Base-by-base conservation (phyloP, 1,284 basidiomycete genomes). In the Xerocomus nothofagi region DNA sequence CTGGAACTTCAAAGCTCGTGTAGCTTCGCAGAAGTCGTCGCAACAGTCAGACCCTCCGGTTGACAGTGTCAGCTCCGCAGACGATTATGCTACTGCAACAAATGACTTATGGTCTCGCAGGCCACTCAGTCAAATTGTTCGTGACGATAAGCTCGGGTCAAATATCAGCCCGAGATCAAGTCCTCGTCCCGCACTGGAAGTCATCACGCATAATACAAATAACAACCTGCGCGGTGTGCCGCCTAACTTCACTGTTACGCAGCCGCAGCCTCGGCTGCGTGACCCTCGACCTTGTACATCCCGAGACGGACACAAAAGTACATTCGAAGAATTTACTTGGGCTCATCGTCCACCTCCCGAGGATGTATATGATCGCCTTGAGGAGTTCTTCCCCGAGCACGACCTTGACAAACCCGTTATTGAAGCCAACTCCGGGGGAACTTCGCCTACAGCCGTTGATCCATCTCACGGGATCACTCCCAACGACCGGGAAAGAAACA, bases 321-420 rank as follows among this genome's bases (percentile, higher is more conserved):
- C 80, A n/a, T 86, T 88, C 57, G 78, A 78, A 54, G 80, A 81
- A 53, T 73, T 76, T 38, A 83, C 81, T 14, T 93, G 91, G 91
- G 88, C 88, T 40, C 84, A 89, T 56, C 89, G 97, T 63, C 97
- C 97, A 12, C 85, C 88, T 27, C 86, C 95, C 0, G 97, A 99
- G 66, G 90, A 92, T 61, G 87, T 99, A 47, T 94, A 95, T 68
- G 91, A 98, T 49, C 86, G 91, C 49, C 78, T 99, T 7, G 92
- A 98, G 61, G 86, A 91, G 57, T 98, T 93, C 75, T 99, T 99
- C 78, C 95, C 95, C 0, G 86, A 91, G 58, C 92, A 98, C 66
- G 95, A 99, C 65, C 80, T 99, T 43, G 97, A 99, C 71, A 90
- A 92, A 65, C 96, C 96, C 1, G 86, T 99, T 51, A 89, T 98